Percentiles rank a stretch among this genome's conserved stretches.
phyloP scores from a whole-genome alignment of 495 filamentous ascomycete species.

The Lasiosphaeria ovina region DNA sequence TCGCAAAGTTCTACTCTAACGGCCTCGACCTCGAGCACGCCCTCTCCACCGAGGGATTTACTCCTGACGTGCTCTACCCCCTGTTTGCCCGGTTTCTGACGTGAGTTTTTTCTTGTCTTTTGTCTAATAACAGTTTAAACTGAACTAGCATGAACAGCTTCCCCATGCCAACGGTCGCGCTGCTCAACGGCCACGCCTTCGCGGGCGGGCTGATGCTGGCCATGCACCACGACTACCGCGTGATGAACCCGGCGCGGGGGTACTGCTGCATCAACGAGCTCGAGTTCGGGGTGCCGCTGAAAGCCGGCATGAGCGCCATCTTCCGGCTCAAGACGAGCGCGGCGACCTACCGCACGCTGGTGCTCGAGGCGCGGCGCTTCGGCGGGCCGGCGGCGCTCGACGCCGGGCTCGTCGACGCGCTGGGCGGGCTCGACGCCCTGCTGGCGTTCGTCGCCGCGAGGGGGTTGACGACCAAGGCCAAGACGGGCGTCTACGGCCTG shows the following conservation, averaged over 20 bases:
- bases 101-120: slow-evolving; percentile 16
- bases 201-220: slow-evolving; percentile 77
- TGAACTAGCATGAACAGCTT: slow-evolving; percentile 42
- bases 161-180: slow-evolving; percentile 78
- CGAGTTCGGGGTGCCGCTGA: slow-evolving; percentile 70
- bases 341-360: slow-evolving; percentile 56
- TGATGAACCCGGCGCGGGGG: slow-evolving; percentile 65
- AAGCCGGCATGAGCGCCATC: slow-evolving; percentile 67
- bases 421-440: slow-evolving; percentile 62
- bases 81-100: slow-evolving; percentile 61
- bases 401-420: slow-evolving; percentile 63
- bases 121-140: not conserved
- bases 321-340: slow-evolving; percentile 66
- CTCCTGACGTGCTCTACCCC: slow-evolving; percentile 54
- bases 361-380: slow-evolving; percentile 69
- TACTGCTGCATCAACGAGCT: slow-evolving; percentile 77
- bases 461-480: slow-evolving; percentile 56
- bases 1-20: slow-evolving; percentile 80
- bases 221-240: slow-evolving; percentile 81
- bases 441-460: slow-evolving; percentile 54
- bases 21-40: slow-evolving; percentile 67
- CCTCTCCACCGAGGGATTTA: slow-evolving; percentile 49
- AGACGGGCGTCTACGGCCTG: slow-evolving; percentile 61
- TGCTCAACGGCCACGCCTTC: slow-evolving; percentile 80
- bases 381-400: slow-evolving; percentile 57